Conservation (phyloP, 768 basidiomycete species). For the Grammothele lineata region DNA sequence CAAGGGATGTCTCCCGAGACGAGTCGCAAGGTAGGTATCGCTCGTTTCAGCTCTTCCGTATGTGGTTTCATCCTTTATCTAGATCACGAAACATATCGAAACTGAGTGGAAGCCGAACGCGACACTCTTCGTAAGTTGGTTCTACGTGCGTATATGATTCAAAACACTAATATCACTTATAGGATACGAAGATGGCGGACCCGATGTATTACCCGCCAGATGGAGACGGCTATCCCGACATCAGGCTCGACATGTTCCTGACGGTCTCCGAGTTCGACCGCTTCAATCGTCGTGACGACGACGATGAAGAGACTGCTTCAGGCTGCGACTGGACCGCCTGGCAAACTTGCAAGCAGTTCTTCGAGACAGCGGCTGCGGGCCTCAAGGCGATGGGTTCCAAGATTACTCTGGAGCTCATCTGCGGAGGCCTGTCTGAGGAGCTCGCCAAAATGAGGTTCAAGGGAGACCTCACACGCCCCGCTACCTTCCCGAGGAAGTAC, state of each 20-base stretch:
- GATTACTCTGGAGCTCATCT: too few species aligned
- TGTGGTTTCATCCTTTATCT: neutral
- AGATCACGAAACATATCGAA: neutral
- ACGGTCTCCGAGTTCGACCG: too few species aligned
- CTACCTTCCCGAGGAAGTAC: too few species aligned
- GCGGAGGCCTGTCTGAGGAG: too few species aligned
- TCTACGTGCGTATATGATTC: neutral
- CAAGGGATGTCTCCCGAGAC: neutral
- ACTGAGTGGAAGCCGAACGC: neutral
- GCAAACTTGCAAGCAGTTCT: constrained; percentile 11
- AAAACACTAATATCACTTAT: constrained; percentile 14
- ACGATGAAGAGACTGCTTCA: constrained; percentile 15
- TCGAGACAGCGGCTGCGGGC: too few species aligned
- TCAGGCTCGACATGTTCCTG: too few species aligned
- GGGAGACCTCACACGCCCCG: too few species aligned
- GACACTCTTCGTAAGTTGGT: neutral
- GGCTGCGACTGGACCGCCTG: neutral
- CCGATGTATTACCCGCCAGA: too few species aligned
- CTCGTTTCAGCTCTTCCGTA: too few species aligned
- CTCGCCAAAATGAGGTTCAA: too few species aligned
- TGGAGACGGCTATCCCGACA: too few species aligned
- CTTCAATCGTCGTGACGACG: constrained; percentile 21
- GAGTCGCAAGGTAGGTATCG: neutral
- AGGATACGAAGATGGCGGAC: constrained; percentile 25
- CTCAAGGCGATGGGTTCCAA: too few species aligned